Evolutionary conservation across 2,329 filamentous ascomycete genomes (phyloP), one percentile per base, ranked within the genome.

Genomic region (Cercospora zeina): DNA sequence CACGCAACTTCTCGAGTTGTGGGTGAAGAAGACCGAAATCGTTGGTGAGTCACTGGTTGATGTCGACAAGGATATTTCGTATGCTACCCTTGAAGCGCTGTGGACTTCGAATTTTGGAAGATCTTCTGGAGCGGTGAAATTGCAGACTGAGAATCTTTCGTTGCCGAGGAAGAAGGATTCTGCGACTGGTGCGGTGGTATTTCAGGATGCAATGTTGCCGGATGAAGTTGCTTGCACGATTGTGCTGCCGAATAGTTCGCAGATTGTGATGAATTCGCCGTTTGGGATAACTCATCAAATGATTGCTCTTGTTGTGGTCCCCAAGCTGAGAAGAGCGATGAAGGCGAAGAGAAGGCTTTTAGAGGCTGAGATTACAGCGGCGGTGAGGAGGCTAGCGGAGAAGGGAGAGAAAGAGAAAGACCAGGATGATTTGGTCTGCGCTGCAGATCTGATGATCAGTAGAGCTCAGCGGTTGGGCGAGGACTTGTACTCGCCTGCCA

Each of bases 81-180:
- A 74, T 30, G 71, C 70, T 0, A 71, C 74, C 0, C 67, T 80
- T 14, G 77, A 80, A 63, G 73, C 69, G 10, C 76, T 79, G 21
- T 79, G 74, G 74, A 74, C 72, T 0, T 73, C 72, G 5, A 65
- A 75, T 0, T 70, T 78, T 10, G 53, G 53, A 8, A 14, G 24
- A 3, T 30, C 54, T 7, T 30, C 37, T 4, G 54, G 27, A 13
- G 54, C 54, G 11, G 2, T 56, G 24, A 13, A 42, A 7, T 31
- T 45, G 21, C 54, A 56, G 9, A 13, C n/a, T 13, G 24, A 56
- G 14, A 45, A 16, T 19, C 21, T 56, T 8, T 45, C 54, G 13
- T 30, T 36, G 21, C 21, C 21, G 21, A n/a, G 31, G 11, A 33
- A 10, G 13, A 19, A 11, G 8, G 21, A 56, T 45, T n/a, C 8